Conservation (phyloP, 768 basidiomycete species). For the Kwoniella mangroviensis region DNA sequence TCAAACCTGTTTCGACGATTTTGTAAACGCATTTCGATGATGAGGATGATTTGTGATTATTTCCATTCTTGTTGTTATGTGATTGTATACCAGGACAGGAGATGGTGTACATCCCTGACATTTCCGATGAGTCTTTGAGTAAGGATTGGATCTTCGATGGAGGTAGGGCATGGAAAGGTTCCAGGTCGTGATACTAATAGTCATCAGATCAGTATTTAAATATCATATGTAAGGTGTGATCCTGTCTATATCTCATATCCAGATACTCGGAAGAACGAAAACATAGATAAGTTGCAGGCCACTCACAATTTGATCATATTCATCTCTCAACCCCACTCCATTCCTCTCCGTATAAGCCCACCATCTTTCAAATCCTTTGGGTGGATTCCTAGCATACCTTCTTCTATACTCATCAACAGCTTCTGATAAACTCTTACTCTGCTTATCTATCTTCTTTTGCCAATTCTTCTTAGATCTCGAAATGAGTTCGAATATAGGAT, state of each 20-base stretch:
- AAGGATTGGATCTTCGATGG: conserved; percentile 34
- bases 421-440: conserved; percentile 42
- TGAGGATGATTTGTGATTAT: background rate
- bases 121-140: conserved; percentile 25
- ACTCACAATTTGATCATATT: conserved; percentile 57
- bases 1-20: conserved; percentile 40
- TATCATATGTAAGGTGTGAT: no score
- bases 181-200: conserved; percentile 45
- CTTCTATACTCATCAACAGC: conserved; percentile 53
- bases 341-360: conserved; percentile 41
- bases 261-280: background rate
- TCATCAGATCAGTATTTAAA: no score
- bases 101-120: conserved; percentile 50
- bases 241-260: background rate
- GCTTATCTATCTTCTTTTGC: conserved; percentile 40
- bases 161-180: conserved; percentile 49
- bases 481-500: conserved; percentile 53
- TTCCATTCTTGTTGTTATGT: background rate
- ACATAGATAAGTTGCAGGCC: background rate
- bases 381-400: conserved; percentile 48
- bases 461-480: conserved; percentile 37
- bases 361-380: conserved; percentile 53
- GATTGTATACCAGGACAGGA: conserved; percentile 35
- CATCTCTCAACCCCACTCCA: conserved; percentile 47
- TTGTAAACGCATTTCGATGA: conserved; percentile 33